Base-by-base conservation (phyloP, 257 asterid species). In the Eucommia ulmoides region DNA sequence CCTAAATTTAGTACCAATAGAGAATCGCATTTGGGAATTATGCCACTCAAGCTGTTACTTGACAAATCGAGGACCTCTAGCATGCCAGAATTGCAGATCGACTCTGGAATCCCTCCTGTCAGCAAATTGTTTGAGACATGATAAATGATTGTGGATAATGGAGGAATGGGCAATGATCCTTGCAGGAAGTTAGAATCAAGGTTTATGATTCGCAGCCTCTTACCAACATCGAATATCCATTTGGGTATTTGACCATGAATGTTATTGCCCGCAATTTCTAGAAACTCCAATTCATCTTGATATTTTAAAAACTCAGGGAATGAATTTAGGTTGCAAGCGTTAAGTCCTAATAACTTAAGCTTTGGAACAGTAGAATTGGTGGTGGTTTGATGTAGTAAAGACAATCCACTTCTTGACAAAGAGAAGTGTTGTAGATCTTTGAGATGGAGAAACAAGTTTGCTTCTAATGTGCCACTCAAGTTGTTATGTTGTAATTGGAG, bases 41-140 rank as follows among this genome's bases (percentile, higher is more conserved):
- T 23, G n/a, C 85, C 79, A n/a, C 29, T 65, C 58, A 74, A 52
- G 21, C 20, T 20, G 47, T 78, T 78, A 20, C 46, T 20, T 0
- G 86, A 78, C 38, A 78, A 63, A 49, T 74, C 82, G 52, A 78
- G 82, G 61, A 68, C 75, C 24, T 38, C 56, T 11, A 78, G 75
- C 44, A 3, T 33, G 10, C 3, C 45, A 7, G 25, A 55, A 0
- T 23, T 56, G 68, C 85, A 77, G 12, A 77, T 62, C 20, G 82
- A 71, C 50, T 19, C 20, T 0, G 84, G 81, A 22, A 77, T 70
- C 9, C 1, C 26, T 55, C 86, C 82, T 0, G 59, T 56, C 23
- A 74, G 45, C 2, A 9, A 19, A 2, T 29, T 29, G 38, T 29
- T 29, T 5, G 38, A 29, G 7, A 29, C 8, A 29, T 74, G 69